Conservation (phyloP, 176 grass and related monocot genomes). For the Pharus latifolius region DNA sequence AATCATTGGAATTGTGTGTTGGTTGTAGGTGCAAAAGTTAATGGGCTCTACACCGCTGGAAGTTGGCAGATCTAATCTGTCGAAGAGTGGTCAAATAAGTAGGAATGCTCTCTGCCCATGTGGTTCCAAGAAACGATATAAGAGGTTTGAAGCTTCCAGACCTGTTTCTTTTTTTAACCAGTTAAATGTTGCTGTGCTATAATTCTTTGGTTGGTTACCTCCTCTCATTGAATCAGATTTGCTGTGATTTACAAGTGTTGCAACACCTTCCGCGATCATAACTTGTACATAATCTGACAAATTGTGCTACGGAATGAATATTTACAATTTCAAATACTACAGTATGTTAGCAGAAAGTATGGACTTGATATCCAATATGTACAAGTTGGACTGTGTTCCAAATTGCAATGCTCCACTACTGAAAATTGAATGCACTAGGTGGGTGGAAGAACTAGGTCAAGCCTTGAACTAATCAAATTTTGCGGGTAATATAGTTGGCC, state of each 20-base stretch:
- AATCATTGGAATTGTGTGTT: background rate
- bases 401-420: background rate
- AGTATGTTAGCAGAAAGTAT: background rate
- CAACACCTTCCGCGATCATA: background rate
- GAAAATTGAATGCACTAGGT: background rate
- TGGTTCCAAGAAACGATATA: conserved; percentile 81
- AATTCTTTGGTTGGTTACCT: background rate
- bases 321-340: background rate
- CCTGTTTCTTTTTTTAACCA: background rate
- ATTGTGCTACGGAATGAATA: background rate
- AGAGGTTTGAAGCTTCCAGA: conserved; percentile 44
- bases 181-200: background rate
- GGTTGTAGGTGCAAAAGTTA: conserved; percentile 73
- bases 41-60: conserved; percentile 75
- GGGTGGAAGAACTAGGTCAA: background rate
- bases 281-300: background rate
- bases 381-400: background rate
- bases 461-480: background rate
- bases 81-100: conserved; percentile 81
- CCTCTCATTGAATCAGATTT: background rate
- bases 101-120: conserved; percentile 86
- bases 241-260: background rate
- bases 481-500: no score
- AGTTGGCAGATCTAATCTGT: conserved; percentile 45
- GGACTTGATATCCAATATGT: background rate